Conservation (phyloP, 2,329 filamentous ascomycete genomes). For the Aspergillus calidoustus region DNA sequence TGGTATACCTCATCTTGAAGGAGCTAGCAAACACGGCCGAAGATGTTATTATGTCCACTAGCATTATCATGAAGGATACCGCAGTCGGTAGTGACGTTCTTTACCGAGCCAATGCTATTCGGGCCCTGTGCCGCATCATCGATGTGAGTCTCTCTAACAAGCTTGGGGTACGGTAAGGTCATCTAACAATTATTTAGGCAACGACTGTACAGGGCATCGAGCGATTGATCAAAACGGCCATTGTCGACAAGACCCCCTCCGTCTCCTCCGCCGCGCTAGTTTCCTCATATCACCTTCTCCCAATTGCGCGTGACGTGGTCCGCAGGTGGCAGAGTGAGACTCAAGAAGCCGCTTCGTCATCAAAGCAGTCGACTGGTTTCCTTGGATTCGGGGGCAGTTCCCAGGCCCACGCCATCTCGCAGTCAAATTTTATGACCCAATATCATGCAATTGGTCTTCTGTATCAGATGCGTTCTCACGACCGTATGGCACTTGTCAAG, state of each 20-base stretch:
- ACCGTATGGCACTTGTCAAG: constrained; percentile 98
- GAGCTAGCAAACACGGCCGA: constrained; percentile 93
- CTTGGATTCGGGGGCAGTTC: constrained; percentile 86
- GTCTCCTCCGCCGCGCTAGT: constrained; percentile 95
- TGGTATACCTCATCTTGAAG: constrained; percentile 98
- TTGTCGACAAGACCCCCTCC: constrained; percentile 98
- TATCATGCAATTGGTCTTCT: constrained; percentile 97
- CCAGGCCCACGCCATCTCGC: constrained; percentile 70
- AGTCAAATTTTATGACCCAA: constrained; percentile 96
- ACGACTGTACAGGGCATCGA: constrained; percentile 97
- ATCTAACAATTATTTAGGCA: constrained; percentile 59
- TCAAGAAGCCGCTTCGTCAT: constrained; percentile 89
- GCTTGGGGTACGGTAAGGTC: not conserved
- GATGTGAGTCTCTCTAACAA: constrained; percentile 64
- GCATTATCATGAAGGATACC: constrained; percentile 99
- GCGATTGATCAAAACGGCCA: constrained; percentile 97
- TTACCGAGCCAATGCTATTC: constrained; percentile 93
- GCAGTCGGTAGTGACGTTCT: constrained; percentile 92
- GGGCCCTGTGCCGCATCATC: constrained; percentile 94
- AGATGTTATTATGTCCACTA: constrained; percentile 99
- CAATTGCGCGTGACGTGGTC: constrained; percentile 93
- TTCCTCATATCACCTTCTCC: constrained; percentile 96
- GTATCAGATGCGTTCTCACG: constrained; percentile 97
- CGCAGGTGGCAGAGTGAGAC: constrained; percentile 98
- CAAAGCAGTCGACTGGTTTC: constrained; percentile 87